Base-by-base conservation (phyloP, 495 filamentous ascomycete genomes). In the Coniosporium apollinis region DNA sequence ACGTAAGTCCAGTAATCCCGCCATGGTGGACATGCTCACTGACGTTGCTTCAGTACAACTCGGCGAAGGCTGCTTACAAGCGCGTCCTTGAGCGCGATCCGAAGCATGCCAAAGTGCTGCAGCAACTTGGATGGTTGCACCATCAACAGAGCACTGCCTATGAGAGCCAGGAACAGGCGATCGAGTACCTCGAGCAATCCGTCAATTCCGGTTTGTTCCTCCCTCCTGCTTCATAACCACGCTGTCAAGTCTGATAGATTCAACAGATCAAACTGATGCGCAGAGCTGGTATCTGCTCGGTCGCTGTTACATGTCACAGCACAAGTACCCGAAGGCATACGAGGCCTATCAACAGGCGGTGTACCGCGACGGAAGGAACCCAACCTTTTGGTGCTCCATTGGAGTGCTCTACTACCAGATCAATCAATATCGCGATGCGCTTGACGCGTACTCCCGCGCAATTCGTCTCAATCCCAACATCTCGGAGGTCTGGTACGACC, bases 361-460 rank as follows among this genome's bases (percentile, higher is more conserved):
- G 31, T 99, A 99, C 52, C 83, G 89, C 36, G 89, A 99, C 52
- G 91, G 91, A 16, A 76, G 89, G 47, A 99, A 99, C 47, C 91
- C 89, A 18, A 99, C 89, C 9, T 99, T 99, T 65, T 99, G 89
- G 89, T 96, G 91, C 62, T 99, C 89, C 16, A 99, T 99, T 54
- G 89, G 89, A 52, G 89, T 99, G 13, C 72, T 99, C 24, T 99
- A 99, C 53, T 99, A 96, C 61, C 89, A 99, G 60, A 99, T 99
- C 64, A 99, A 99, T 55, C 89, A 99, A 65, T 99, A 99, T 56
- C 76, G 89, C 33, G 89, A 99, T 65, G 89, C 89, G 13, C 72
- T 99, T 33, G 89, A 99, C 68, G 89, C 89, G 42, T 99, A 99
- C 60, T 94, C 85, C 46, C 83, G 89, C 41, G 89, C 89, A 28